phyloP scores from a whole-genome alignment of 1,284 basidiomycete genomes.

The Apiotrichum gamsii region DNA sequence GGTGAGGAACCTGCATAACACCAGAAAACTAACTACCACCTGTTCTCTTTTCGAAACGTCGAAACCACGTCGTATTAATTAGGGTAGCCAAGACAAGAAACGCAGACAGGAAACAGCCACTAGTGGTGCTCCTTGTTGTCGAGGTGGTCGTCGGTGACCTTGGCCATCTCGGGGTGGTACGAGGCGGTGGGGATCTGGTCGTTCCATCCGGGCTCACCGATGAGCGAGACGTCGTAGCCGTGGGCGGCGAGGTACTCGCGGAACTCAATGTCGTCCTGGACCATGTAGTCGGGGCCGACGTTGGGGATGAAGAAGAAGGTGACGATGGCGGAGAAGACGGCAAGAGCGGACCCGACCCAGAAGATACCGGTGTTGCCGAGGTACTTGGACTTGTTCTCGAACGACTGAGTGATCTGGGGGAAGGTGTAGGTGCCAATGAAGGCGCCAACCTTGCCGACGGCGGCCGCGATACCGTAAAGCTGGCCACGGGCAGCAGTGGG shows the following conservation, averaged over 20 bases:
- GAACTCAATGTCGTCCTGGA: conserved; percentile 69
- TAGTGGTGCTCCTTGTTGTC: background rate
- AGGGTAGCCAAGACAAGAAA: too few species aligned
- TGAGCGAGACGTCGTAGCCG: conserved; percentile 53
- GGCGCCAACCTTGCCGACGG: conserved; percentile 71
- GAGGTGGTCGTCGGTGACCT: background rate
- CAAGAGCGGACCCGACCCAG: conserved; percentile 55
- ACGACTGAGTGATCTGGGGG: conserved; percentile 57
- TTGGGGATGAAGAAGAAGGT: conserved; percentile 70
- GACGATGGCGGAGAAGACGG: conserved; percentile 67
- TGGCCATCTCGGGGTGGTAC: background rate
- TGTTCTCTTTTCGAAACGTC: too few species aligned
- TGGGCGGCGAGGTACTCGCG: conserved; percentile 67
- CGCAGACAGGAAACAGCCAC: too few species aligned
- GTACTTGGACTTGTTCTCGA: conserved; percentile 22
- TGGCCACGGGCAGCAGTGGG: conserved; percentile 81
- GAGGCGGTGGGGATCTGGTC: background rate
- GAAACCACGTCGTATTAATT: too few species aligned
- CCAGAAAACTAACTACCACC: too few species aligned
- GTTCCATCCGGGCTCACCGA: conserved; percentile 6
- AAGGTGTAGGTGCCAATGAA: conserved; percentile 73
- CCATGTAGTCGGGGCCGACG: conserved; percentile 71
- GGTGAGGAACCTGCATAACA: too few species aligned
- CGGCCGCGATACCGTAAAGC: conserved; percentile 78
- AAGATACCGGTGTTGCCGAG: conserved; percentile 38